Evolutionary conservation across 1,284 basidiomycete genomes (phyloP).

Genomic region (Trichosporon ovoides): DNA sequence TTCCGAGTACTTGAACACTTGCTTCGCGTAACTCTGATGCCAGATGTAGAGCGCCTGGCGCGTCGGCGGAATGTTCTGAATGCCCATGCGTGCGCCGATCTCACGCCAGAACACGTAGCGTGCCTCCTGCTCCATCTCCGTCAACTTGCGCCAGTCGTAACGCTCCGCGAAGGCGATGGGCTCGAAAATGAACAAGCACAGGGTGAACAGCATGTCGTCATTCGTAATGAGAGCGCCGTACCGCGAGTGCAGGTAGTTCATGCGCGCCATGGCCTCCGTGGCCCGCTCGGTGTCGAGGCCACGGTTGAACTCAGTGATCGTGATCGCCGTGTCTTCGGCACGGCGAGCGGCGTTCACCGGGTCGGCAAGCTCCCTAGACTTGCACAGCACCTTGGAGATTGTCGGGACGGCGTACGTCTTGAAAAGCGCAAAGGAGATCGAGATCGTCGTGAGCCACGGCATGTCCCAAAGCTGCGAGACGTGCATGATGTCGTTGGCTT

Average conservation of each 20-base stretch:
- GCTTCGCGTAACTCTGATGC: slow-evolving; percentile 2
- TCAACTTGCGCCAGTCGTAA: slow-evolving; percentile 11
- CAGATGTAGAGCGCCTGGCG: slow-evolving; percentile 8
- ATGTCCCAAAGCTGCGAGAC: slow-evolving; percentile 12
- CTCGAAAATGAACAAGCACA: slow-evolving; percentile 11
- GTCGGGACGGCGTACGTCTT: slow-evolving; percentile 14
- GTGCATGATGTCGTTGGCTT: slow-evolving; percentile 16
- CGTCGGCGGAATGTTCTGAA: slow-evolving; percentile 11
- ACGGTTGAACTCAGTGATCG: slow-evolving; percentile 10
- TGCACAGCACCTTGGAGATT: slow-evolving; percentile 12
- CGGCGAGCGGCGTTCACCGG: slow-evolving; percentile 6
- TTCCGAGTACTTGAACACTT: neutral
- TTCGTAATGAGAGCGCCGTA: slow-evolving; percentile 12
- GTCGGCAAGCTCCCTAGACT: slow-evolving; percentile 2
- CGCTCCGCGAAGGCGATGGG: neutral
- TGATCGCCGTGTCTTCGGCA: slow-evolving; percentile 13
- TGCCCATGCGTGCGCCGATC: slow-evolving; percentile 16
- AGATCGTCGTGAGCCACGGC: slow-evolving; percentile 6
- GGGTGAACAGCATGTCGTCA: slow-evolving; percentile 15
- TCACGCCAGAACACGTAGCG: slow-evolving; percentile 18
- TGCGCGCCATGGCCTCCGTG: slow-evolving; percentile 7
- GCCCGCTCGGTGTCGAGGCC: slow-evolving; percentile 10
- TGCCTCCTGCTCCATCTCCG: slow-evolving; percentile 10
- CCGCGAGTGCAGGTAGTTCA: slow-evolving; percentile 13
- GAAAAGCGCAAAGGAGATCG: slow-evolving; percentile 13